Evolutionary conservation across 441 rosid species (phyloP).

Genomic region (Pelargonium hybrid): DNA sequence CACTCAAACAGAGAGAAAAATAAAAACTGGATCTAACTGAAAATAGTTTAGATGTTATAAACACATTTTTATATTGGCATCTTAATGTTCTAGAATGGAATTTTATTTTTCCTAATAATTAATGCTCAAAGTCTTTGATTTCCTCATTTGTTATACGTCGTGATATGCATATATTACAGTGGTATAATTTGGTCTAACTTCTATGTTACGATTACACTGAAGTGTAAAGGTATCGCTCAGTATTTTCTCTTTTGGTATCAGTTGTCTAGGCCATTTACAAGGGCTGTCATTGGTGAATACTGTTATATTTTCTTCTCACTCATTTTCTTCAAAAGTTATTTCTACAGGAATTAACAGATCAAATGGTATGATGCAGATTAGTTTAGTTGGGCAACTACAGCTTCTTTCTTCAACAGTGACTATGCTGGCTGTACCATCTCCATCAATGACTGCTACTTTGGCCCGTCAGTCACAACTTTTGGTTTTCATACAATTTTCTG

Average conservation of each 20-base stretch:
- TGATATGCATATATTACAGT: slow-evolving; percentile 2
- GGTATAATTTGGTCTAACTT: slow-evolving; percentile 9
- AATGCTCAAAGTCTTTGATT: too few relatives aligned
- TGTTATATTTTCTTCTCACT: slow-evolving; percentile 16
- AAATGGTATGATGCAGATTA: slow-evolving; percentile 50
- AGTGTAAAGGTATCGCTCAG: slow-evolving; percentile 13
- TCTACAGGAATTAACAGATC: slow-evolving; percentile 15
- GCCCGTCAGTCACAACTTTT: slow-evolving; percentile 63
- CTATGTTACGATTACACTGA: slow-evolving; percentile 7
- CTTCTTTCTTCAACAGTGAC: slow-evolving; percentile 90
- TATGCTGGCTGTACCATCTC: slow-evolving; percentile 89
- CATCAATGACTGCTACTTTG: slow-evolving; percentile 87
- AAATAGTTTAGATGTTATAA: too few relatives aligned
- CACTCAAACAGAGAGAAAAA: too few relatives aligned
- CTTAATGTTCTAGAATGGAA: too few relatives aligned
- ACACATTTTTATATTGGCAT: too few relatives aligned
- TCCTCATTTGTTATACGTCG: neutral
- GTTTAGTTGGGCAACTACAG: slow-evolving; percentile 80
- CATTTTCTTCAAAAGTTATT: slow-evolving; percentile 21
- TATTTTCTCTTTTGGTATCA: slow-evolving; percentile 12
- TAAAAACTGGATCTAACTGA: too few relatives aligned
- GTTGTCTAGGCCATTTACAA: slow-evolving; percentile 16
- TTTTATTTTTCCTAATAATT: too few relatives aligned
- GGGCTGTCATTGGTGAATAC: slow-evolving; percentile 13
- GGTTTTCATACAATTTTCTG: slow-evolving; percentile 6